phyloP scores from a whole-genome alignment of 768 basidiomycete species.

The Auriculariales sp. region DNA sequence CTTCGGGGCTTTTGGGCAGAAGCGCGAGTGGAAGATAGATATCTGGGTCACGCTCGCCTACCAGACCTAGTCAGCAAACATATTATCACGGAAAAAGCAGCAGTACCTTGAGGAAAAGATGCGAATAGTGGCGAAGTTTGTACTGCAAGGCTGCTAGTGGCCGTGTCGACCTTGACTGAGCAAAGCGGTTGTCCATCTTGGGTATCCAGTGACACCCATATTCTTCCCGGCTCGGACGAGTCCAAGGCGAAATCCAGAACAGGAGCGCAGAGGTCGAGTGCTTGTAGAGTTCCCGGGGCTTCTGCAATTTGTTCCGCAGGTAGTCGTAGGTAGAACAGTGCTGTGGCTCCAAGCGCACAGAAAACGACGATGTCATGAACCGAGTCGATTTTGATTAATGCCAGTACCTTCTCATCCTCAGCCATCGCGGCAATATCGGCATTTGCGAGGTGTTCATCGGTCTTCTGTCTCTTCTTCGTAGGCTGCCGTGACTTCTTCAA shows the following conservation, averaged over 20 bases:
- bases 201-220: slow-evolving; percentile 39
- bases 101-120: slow-evolving; percentile 33
- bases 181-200: slow-evolving; percentile 19
- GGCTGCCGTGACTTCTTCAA: slow-evolving; percentile 15
- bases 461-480: slow-evolving; percentile 12
- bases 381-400: slow-evolving; percentile 41
- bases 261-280: slow-evolving; percentile 40
- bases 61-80: neutral
- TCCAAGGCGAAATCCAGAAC: slow-evolving; percentile 40
- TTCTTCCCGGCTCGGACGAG: slow-evolving; percentile 16
- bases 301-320: slow-evolving; percentile 13
- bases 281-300: slow-evolving; percentile 15
- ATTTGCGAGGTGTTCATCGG: slow-evolving; percentile 6
- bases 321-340: slow-evolving; percentile 40
- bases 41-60: slow-evolving; percentile 21
- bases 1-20: slow-evolving; percentile 45
- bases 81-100: neutral
- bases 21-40: slow-evolving; percentile 42
- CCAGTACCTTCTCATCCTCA: slow-evolving; percentile 24
- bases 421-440: slow-evolving; percentile 9
- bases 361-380: slow-evolving; percentile 12
- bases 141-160: slow-evolving; percentile 16
- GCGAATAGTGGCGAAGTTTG: slow-evolving; percentile 31
- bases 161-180: slow-evolving; percentile 9
- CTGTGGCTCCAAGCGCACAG: slow-evolving; percentile 38